Base-by-base conservation (phyloP, 768 basidiomycete species). In the Pisolithus microcarpus region DNA sequence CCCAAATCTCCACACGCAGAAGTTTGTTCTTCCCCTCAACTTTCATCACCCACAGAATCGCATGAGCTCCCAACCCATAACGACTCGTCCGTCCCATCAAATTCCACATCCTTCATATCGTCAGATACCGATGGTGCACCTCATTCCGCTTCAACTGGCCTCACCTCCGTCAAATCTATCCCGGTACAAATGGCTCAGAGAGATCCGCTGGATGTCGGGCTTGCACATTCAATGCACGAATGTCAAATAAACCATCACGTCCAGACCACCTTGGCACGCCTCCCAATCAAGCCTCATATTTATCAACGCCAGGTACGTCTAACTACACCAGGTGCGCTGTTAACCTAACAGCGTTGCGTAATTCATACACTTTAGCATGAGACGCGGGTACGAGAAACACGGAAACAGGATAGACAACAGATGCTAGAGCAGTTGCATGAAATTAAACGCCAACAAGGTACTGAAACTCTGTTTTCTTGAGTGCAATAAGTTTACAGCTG, bases 361-460 rank as follows among this genome's bases (percentile, higher is more conserved):
- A 51, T 44, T 56, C 31, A 26, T 26, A 47, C 9, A 7, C 49
- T 43, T 21, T 54, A 85, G 82, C 82, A 86, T 58, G 81, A 78
- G 65, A 69, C 68, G 26, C 69, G 70, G 28, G 76, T 85, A 15
- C 64, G 64, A 43, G 75, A 74, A 36, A 66, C 73, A 40, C 67
- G 66, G 40, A 64, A 71, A 58, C 69, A 72, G 53, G 70, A 72
- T 31, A 71, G 72, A 46, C 78, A 83, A 51, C 74, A 76, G 48
- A 70, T 85, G 67, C 68, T 72, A 61, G 72, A 71, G 54, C 70
- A 75, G 43, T 53, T 84, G 7, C 85, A 75, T 56, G 63, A 71
- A 21, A 60, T 75, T 4, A 73, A 72, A 57, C 73, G 73, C 38
- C 62, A 60, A 49, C 57, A 59, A 49, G 81, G 81, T 81, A 46